Base-by-base conservation (phyloP, 2,329 filamentous ascomycete species). In the Fusarium haematococcum region DNA sequence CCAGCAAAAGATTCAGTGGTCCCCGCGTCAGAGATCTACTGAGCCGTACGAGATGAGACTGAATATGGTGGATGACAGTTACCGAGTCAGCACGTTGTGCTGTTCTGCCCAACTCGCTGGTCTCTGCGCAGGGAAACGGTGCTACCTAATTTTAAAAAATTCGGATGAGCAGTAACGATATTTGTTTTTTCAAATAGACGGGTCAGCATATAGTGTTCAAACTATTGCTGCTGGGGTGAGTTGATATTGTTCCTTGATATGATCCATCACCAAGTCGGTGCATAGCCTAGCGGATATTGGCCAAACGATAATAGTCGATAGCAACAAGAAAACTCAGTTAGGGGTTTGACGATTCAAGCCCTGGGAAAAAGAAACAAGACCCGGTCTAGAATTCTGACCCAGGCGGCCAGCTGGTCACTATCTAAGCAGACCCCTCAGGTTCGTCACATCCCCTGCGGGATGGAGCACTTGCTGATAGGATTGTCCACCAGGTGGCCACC, bases 391-490 rank as follows among this genome's bases (percentile, higher is more conserved):
- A n/a, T 52, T 32, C 27, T 52, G 48, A 27, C 48, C 48, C 48
- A 32, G 48, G 48, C 48, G 48, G 27, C 48, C 48, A 52, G 27
- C 48, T 32, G 27, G 25, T 30, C 48, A 41, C 54, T 54, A 58
- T 52, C 37, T 23, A n/a, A 52, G 27, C 64, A 69, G 65, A 65
- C 76, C 76, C 76, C 76, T 78, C 76, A 78, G 67, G 76, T 78
- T 78, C 76, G 64, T 70, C 65, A n/a, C 52, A 69, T 56, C 69
- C 71, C 76, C 73, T 78, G 73, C 65, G 56, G 50, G 45, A 70
- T 59, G 48, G 62, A 64, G 37, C 69, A 61, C 50, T 43, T 56
- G 43, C 50, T 43, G 57, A 63, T 23, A 39, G 67, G 57, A 66
- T 52, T 75, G 64, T 65, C 63, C 68, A 67, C 57, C 33, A 16